phyloP scores from a whole-genome alignment of 2,329 filamentous ascomycete species.

The Juglanconis juglandina region DNA sequence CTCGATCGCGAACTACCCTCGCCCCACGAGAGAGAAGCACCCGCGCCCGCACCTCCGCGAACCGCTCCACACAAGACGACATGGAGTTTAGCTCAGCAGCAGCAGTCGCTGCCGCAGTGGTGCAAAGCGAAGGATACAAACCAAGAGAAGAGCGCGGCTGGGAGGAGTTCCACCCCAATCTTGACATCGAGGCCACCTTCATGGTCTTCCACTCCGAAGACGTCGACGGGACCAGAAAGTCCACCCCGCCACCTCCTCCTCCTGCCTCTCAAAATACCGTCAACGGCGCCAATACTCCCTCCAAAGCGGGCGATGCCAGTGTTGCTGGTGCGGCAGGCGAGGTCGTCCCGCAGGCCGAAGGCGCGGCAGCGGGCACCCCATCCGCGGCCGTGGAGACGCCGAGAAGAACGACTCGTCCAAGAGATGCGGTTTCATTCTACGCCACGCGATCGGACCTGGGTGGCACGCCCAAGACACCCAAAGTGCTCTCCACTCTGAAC shows the following conservation, averaged over 20 bases:
- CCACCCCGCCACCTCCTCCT: constrained; percentile 37
- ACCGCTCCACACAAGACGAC: constrained; percentile 46
- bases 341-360: constrained; percentile 40
- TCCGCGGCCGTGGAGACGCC: constrained; percentile 33
- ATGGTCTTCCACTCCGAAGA: constrained; percentile 78
- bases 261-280: constrained; percentile 13
- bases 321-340: constrained; percentile 30
- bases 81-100: constrained; percentile 84
- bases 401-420: constrained; percentile 43
- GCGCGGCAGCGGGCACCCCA: constrained; percentile 22
- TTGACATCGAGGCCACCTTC: constrained; percentile 82
- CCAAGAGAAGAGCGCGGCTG: constrained; percentile 93
- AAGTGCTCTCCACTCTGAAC: constrained; percentile 71
- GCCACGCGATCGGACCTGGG: constrained; percentile 44
- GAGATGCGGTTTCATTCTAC: constrained; percentile 53
- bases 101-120: constrained; percentile 80
- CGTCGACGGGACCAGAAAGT: constrained; percentile 69
- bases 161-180: constrained; percentile 95
- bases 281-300: constrained; percentile 44
- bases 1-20: constrained; percentile 43
- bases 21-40: constrained; percentile 57
- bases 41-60: constrained; percentile 51
- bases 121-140: constrained; percentile 94
- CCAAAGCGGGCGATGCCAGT: constrained; percentile 39
- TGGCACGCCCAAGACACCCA: constrained; percentile 52